Evolutionary conservation across 441 rosid species (phyloP), one percentile per base, ranked within the genome.

Genomic region (Mallotus repandus): DNA sequence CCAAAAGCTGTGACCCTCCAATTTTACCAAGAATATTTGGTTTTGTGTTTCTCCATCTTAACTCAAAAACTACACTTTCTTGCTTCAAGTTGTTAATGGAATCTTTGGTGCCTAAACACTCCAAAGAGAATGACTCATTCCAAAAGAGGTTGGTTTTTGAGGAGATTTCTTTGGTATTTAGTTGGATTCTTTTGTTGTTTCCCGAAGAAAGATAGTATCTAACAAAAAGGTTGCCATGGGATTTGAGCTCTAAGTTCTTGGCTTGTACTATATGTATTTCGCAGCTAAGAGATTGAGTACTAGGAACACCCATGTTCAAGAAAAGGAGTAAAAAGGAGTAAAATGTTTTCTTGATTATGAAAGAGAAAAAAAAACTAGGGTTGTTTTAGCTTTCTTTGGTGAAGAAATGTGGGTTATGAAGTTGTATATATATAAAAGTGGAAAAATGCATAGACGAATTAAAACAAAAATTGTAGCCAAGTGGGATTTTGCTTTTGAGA

Each of bases 81-180:
- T 86, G 80, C 82, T 75, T 84, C 49, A 92, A 50, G 64, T 68
- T 70, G 22, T 75, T 55, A 45, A 88, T 63, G 66, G 90, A 85
- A 32, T 76, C 89, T 79, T 85, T 77, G 14, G 76, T 61, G 5
- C 91, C 91, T 58, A 64, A 80, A 74, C 95, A 89, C 71, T 88
- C 90, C 21, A 91, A 56, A 7, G 89, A 88, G 81, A 88, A 86
- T 45, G 88, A 77, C 64, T 91, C 85, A 50, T 94, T 86, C 96
- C 96, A 90, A 52, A 70, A 15, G 68, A 81, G 72, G 10, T 79
- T 53, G 50, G 94, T 80, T 18, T 71, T 82, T 4, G 88, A 73
- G 53, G 87, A 66, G 68, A 92, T 78, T 71, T 86, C 84, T 53
- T 57, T 74, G 58, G 85, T 92, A 71, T 92, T 85, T 11, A 92